Base-by-base conservation (phyloP, 1,284 basidiomycete genomes). In the Heterobasidion occidentale region DNA sequence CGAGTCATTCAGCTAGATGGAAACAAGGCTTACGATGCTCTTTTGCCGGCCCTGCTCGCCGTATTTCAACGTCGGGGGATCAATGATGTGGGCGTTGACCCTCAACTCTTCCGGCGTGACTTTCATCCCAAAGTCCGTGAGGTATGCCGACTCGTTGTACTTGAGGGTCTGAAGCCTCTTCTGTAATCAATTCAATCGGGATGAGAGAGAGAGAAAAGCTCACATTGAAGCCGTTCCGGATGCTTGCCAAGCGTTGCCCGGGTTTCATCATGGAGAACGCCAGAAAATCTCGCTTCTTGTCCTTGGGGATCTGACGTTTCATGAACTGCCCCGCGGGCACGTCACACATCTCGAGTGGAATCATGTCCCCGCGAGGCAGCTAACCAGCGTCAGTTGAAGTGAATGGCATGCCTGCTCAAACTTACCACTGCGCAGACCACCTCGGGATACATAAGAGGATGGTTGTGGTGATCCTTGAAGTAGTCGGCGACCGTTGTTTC, bases 61-160 rank as follows among this genome's bases (percentile, higher is more conserved):
- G 59, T 90, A 90, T 54, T 76, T 76, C 33, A 90, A 69, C 19
- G 66, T 78, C 0, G 86, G 86, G 0, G 86, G 74, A 1, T 70
- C 68, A 8, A 90, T 64, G 11, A 88, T 69, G 14, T 88, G 78
- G 0, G 84, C 87, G n/a, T 74, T 65, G 20, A 88, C 70, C 34
- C 65, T 70, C n/a, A 86, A 67, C 0, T 84, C 78, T 3, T 73
- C 65, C 11, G 75, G 72, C 38, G 76, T 69, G 17, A 88, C 77
- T 1, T 71, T 61, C 72, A 89, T 77, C 6, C 84, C 85, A 58
- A 88, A 88, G 64, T 83, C 74, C 1, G 77, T 74, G 38, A 90
- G 77, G 60, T 88, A 90, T 67, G 87, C 81, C 0, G 87, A 89
- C 67, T 86, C 79, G 0, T 83, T 83, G 62, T 88, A 88, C 33